Percentiles rank a stretch among this genome's conserved stretches.
These are phyloP conservation scores for Aspergillus ruber DNA, from an alignment of 2,329 filamentous ascomycete species.

Conservation along the genomic window DNA sequence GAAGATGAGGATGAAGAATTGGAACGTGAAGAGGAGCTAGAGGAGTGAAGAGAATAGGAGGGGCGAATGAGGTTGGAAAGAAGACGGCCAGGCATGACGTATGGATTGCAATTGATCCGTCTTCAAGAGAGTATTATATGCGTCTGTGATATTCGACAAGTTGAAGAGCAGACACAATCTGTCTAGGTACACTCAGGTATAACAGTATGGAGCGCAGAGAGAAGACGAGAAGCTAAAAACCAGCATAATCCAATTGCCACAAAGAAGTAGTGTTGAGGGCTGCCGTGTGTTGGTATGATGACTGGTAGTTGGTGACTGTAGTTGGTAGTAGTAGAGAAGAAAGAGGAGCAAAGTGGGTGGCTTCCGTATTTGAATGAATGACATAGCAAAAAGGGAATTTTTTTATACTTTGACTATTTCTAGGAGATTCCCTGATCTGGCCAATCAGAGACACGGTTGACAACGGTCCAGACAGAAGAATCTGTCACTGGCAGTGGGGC, in stretches of 20 bases:
- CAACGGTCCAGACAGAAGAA: constrained; percentile 3
- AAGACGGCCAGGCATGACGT: constrained; percentile 34
- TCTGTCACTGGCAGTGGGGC: not conserved
- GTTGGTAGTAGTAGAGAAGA: not conserved
- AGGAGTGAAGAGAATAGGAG: constrained; percentile 24
- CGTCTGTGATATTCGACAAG: too few relatives aligned
- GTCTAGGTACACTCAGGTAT: too few relatives aligned
- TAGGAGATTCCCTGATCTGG: not conserved
- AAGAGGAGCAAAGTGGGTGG: not conserved
- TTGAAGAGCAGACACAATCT: too few relatives aligned
- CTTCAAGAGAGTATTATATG: too few relatives aligned
- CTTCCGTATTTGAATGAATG: not conserved
- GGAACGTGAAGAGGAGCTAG: constrained; percentile 23
- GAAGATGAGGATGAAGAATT: constrained; percentile 32
- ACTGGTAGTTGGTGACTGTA: not conserved
- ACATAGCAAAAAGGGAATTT: not conserved
- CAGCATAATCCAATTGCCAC: not conserved
- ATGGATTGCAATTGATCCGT: too few relatives aligned
- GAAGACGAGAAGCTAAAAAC: not conserved
- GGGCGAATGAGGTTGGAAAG: constrained; percentile 35
- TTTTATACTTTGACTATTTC: not conserved
- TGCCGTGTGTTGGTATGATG: too few relatives aligned
- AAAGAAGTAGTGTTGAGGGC: too few relatives aligned
- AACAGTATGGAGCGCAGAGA: too few relatives aligned
- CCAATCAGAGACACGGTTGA: not conserved